Conservation (phyloP, 495 filamentous ascomycete species). For the Podospora australis region DNA sequence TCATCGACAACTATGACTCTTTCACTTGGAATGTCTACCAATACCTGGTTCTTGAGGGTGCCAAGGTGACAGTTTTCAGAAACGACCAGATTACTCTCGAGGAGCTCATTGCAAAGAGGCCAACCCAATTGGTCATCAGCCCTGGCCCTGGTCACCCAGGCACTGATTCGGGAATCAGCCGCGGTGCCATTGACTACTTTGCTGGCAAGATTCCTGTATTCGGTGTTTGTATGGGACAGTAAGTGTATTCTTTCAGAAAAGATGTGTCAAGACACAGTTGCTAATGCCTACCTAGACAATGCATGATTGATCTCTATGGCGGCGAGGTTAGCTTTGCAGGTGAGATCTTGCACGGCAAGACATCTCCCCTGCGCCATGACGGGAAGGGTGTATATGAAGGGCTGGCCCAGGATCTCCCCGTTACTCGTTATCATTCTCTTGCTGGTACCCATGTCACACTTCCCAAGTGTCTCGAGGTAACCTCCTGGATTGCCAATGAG, state of each 20-base stretch:
- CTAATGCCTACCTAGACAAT: conserved; percentile 51
- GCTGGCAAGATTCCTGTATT: conserved; percentile 95
- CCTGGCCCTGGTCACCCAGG: conserved; percentile 89
- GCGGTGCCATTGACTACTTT: conserved; percentile 84
- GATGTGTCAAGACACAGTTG: neutral
- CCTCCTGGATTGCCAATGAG: conserved; percentile 77
- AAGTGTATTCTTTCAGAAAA: conserved; percentile 31
- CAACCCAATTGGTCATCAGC: conserved; percentile 90
- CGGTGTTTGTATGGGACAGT: conserved; percentile 97
- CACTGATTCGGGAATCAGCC: conserved; percentile 86
- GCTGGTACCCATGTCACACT: conserved; percentile 88
- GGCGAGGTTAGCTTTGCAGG: conserved; percentile 88
- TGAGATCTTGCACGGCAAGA: conserved; percentile 96
- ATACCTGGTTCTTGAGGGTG: conserved; percentile 90
- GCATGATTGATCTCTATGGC: conserved; percentile 87
- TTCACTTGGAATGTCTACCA: conserved; percentile 99
- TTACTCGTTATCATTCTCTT: conserved; percentile 94
- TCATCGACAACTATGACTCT: conserved; percentile 99
- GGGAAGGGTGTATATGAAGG: conserved; percentile 77
- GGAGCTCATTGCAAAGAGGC: conserved; percentile 71
- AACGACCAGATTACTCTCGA: conserved; percentile 88
- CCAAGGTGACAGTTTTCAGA: conserved; percentile 76
- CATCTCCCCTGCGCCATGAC: conserved; percentile 83
- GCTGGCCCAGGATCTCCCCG: conserved; percentile 67
- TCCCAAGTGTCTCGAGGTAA: conserved; percentile 79